Percentiles rank a stretch among this genome's conserved stretches.
Conservation (phyloP, 129 eudicot genomes). For the Mikania micrantha region DNA sequence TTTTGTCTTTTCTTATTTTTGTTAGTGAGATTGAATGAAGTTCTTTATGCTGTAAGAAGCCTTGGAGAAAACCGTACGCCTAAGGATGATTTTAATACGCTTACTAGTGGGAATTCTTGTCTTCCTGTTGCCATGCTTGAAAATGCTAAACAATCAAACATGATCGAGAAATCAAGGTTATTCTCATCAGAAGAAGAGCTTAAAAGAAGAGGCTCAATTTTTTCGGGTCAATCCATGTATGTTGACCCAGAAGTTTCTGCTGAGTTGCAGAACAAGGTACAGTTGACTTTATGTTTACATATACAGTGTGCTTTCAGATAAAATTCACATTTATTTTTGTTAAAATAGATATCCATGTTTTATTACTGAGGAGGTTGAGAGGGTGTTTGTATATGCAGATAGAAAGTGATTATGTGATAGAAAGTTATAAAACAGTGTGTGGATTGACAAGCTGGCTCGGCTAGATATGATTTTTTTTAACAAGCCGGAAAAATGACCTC, state of each 20-base stretch:
- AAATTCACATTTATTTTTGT: neutral
- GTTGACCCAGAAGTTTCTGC: constrained; percentile 62
- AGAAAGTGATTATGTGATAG: neutral
- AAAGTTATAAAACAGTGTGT: neutral
- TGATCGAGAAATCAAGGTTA: constrained; percentile 21
- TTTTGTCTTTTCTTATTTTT: constrained; percentile 6
- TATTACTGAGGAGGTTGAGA: neutral
- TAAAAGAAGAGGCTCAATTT: constrained; percentile 44
- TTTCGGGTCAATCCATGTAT: constrained; percentile 56
- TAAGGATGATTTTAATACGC: constrained; percentile 32
- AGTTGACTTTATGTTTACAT: neutral
- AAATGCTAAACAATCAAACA: constrained; percentile 34
- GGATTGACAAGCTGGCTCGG: too few relatives aligned
- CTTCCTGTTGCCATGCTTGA: constrained; percentile 53
- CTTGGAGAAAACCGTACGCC: constrained; percentile 37
- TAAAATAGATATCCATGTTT: neutral
- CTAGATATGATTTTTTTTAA: too few relatives aligned
- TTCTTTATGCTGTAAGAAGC: constrained; percentile 49
- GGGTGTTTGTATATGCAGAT: neutral
- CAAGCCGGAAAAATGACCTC: too few relatives aligned
- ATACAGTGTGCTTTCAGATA: neutral
- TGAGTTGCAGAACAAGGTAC: constrained; percentile 68
- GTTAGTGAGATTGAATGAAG: constrained; percentile 70
- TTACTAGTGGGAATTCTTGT: constrained; percentile 41
- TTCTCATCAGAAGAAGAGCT: constrained; percentile 36